phyloP scores from a whole-genome alignment of 1,284 basidiomycete genomes.

The Macrocystidia cucumis region DNA sequence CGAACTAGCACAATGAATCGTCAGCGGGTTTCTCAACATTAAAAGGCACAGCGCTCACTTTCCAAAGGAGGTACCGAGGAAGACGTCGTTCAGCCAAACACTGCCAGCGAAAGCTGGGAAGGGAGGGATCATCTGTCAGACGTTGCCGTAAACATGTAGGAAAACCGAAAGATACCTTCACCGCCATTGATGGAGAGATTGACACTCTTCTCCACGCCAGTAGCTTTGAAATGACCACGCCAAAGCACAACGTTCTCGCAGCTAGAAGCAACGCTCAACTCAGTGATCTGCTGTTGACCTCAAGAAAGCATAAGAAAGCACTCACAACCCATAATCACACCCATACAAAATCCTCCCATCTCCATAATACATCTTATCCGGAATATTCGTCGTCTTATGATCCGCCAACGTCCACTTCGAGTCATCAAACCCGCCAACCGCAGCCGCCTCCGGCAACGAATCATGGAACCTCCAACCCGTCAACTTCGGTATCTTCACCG shows the following conservation, averaged over 20 bases:
- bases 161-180: conserved; percentile 37
- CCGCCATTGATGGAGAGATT: conserved; percentile 77
- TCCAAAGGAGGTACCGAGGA: conserved; percentile 65
- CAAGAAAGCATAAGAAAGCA: conserved; percentile 10
- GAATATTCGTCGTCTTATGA: conserved; percentile 64
- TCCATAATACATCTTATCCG: conserved; percentile 59
- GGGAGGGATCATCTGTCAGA: conserved; percentile 3
- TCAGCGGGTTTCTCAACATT: not conserved
- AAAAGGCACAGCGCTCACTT: conserved; percentile 38
- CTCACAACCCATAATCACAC: conserved; percentile 78
- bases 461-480: conserved; percentile 63
- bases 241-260: conserved; percentile 76
- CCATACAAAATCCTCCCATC: conserved; percentile 70
- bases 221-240: conserved; percentile 70
- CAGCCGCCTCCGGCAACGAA: conserved; percentile 62
- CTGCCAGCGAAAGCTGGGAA: conserved; percentile 63
- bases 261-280: conserved; percentile 24
- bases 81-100: conserved; percentile 72
- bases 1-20: conserved; percentile 31
- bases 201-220: conserved; percentile 48
- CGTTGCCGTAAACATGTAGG: not conserved
- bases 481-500: conserved; percentile 29
- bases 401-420: conserved; percentile 56
- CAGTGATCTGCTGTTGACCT: not conserved
- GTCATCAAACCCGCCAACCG: conserved; percentile 48